Percentiles rank a stretch among this genome's conserved stretches.
Conservation (phyloP, 306 rosid genomes). For the Crotalaria pallida region DNA sequence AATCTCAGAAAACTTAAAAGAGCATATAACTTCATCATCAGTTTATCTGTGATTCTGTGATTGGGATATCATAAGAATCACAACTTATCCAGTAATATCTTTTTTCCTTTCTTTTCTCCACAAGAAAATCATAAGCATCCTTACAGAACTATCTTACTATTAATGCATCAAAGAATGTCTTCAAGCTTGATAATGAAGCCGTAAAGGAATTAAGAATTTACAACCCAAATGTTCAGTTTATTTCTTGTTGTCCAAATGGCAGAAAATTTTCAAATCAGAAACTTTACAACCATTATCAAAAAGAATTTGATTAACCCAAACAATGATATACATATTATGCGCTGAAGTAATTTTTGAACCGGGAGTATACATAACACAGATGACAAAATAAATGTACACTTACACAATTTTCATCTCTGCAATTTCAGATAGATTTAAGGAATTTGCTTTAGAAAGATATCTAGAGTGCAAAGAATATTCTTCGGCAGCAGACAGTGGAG, state of each 20-base stretch:
- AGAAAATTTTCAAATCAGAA: background rate
- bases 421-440: conserved; percentile 87
- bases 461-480: conserved; percentile 94
- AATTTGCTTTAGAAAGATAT: conserved; percentile 95
- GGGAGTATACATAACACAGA: background rate
- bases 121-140: background rate
- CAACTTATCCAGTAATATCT: background rate
- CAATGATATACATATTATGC: background rate
- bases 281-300: conserved; percentile 2
- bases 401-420: conserved; percentile 97
- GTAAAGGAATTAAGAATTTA: conserved; percentile 9
- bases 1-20: background rate
- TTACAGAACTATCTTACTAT: background rate
- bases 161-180: background rate
- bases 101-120: background rate
- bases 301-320: conserved; percentile 11
- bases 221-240: background rate
- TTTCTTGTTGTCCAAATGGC: conserved; percentile 12
- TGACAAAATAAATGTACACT: conserved; percentile 12
- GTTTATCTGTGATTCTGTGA: no score
- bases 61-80: background rate
- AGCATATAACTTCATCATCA: background rate
- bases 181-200: background rate
- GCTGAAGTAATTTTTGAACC: background rate
- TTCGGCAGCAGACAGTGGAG: conserved; percentile 82